Base-by-base conservation (phyloP, 352 stramenopile genomes). In the Phytophthora agathidicida region DNA sequence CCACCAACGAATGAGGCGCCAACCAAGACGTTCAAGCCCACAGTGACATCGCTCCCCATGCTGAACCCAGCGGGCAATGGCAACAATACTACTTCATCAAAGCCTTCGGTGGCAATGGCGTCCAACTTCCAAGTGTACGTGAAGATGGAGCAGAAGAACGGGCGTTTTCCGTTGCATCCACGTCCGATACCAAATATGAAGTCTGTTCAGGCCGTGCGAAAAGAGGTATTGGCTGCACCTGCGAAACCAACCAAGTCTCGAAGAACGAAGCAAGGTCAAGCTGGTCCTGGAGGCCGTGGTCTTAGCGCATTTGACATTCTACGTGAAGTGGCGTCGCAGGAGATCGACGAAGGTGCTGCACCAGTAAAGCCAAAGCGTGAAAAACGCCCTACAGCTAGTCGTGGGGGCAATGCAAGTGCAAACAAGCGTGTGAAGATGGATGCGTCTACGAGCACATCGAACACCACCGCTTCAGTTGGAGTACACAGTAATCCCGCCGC, bases 291-390 rank as follows among this genome's bases (percentile, higher is more conserved):
- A 33, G 48, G 69, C 20, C 60, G 71, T 23, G 17, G 43, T 24
- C 60, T 90, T n/a, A 94, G 82, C 30, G 81, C 83, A 5, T 93
- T 94, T 44, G 86, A 94, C 50, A 94, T 94, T 24, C 55, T 94
- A 20, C 80, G 83, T 8, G 77, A 89, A 71, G 86, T 94, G n/a
- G 86, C 83, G 38, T 73, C 75, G 20, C 77, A 93, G 62, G 82
- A 91, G 8, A 69, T 90, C 8, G 71, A 74, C 20, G 67, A 75
- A 19, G 27, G 43, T 26, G 49, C 39, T 5, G 33, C 37, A 27
- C 35, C 55, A 19, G 42, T 30, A 9, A 86, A 80, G 24, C 22
- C 26, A 14, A 83, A 83, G 52, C 36, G 65, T 14, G 63, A 78
- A 33, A 73, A 69, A 30, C 72, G 68, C 31, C 39, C 50, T 2